Percentiles rank a stretch among this genome's conserved stretches.
These are phyloP conservation scores for Collariella sp. DNA, from an alignment of 495 filamentous ascomycete genomes.

Conservation along the genomic window DNA sequence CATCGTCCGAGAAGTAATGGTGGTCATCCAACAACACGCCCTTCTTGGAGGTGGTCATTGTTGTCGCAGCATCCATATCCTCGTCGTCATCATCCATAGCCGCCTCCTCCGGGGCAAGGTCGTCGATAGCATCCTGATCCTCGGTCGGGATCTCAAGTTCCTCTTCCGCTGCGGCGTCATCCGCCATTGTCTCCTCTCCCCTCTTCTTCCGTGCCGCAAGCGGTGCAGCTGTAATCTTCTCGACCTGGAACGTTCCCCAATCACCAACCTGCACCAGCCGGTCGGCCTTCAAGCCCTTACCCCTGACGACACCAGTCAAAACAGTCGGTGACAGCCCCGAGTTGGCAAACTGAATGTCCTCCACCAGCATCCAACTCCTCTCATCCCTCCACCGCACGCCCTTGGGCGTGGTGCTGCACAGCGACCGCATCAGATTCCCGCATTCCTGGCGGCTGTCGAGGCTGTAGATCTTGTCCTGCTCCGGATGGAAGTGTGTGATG, in stretches of 20 bases:
- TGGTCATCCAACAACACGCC: constrained; percentile 93
- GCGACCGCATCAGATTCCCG: constrained; percentile 74
- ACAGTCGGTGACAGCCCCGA: constrained; percentile 49
- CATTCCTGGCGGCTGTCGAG: constrained; percentile 82
- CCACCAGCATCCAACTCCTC: constrained; percentile 86
- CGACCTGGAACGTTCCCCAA: constrained; percentile 92
- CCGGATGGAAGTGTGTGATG: constrained; percentile 86
- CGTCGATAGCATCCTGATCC: constrained; percentile 72
- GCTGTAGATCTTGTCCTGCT: constrained; percentile 77
- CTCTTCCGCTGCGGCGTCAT: constrained; percentile 42
- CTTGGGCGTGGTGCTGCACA: constrained; percentile 86
- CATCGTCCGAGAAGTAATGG: constrained; percentile 94
- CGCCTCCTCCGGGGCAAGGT: constrained; percentile 74
- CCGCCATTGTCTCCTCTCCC: constrained; percentile 63
- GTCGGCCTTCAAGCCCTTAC: constrained; percentile 79
- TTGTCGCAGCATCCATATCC: constrained; percentile 45
- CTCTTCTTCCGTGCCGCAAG: constrained; percentile 46
- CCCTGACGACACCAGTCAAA: constrained; percentile 80
- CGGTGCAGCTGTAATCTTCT: constrained; percentile 69
- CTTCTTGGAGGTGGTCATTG: constrained; percentile 42
- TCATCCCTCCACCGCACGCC: constrained; percentile 90
- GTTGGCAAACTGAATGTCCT: constrained; percentile 64
- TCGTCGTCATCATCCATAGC: constrained; percentile 58
- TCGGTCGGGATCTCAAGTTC: constrained; percentile 59
- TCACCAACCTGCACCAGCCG: constrained; percentile 84